A percentile compares a stretch with the other conserved stretches of the same genome.
Conservation (phyloP, 352 stramenopile genomes). For the Pythium sp. region DNA sequence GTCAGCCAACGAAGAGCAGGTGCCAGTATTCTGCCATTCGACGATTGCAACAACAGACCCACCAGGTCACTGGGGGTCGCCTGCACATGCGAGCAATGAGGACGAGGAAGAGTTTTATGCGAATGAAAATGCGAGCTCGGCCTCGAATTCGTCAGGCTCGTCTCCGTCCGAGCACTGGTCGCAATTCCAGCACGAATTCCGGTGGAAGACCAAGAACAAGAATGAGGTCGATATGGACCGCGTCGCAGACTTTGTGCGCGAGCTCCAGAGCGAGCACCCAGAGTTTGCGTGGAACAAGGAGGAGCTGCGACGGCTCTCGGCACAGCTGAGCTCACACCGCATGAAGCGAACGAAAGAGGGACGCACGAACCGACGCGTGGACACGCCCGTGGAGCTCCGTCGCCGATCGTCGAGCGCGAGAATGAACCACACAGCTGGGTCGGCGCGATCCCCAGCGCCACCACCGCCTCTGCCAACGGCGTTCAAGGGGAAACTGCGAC, state of each 20-base stretch:
- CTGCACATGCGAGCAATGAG: neutral
- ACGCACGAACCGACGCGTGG: constrained; percentile 16
- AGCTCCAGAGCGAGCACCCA: constrained; percentile 20
- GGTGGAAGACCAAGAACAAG: constrained; percentile 6
- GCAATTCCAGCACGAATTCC: neutral
- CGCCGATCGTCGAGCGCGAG: neutral
- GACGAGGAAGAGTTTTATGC: neutral
- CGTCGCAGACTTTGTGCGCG: constrained; percentile 27
- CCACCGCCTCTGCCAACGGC: too few species aligned
- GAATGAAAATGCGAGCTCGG: neutral
- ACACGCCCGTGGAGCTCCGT: constrained; percentile 7
- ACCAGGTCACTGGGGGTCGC: neutral
- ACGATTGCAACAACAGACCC: neutral
- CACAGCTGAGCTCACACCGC: constrained; percentile 20
- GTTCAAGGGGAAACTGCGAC: neutral
- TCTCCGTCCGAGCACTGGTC: constrained; percentile 9
- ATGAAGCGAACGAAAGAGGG: constrained; percentile 21
- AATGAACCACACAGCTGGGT: neutral
- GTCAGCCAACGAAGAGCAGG: constrained; percentile 5
- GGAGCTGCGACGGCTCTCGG: constrained; percentile 32
- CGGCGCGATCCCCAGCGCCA: neutral
- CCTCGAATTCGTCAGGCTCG: constrained; percentile 5
- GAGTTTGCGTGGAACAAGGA: constrained; percentile 35
- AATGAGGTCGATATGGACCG: constrained; percentile 25
- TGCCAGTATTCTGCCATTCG: neutral